These are phyloP conservation scores for Citrullus amarus DNA, from an alignment of 306 rosid species.

Conservation along the genomic window DNA sequence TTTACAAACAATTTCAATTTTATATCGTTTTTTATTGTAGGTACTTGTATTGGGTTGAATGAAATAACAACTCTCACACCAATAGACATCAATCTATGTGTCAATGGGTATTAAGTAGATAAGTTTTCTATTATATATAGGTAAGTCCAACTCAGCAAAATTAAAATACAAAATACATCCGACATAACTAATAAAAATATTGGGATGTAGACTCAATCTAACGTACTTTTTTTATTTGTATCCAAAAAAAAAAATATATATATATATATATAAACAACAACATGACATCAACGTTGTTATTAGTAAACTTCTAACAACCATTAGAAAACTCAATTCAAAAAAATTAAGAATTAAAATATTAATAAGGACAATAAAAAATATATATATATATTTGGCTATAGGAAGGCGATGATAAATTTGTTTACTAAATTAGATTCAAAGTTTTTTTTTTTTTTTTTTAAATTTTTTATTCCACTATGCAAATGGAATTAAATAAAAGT, in stretches of 20 bases:
- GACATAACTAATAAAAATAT: neutral
- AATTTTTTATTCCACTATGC: neutral
- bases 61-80: neutral
- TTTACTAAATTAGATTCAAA: neutral
- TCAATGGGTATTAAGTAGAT: neutral
- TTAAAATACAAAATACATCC: neutral
- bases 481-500: neutral
- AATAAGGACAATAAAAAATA: neutral
- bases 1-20: too few relatives aligned
- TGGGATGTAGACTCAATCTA: neutral
- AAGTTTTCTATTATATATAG: neutral
- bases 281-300: neutral
- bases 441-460: neutral
- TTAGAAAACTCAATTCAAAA: neutral
- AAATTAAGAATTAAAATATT: neutral
- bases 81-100: neutral
- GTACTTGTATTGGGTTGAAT: neutral
- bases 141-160: neutral
- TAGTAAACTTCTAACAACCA: too few relatives aligned
- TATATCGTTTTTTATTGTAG: neutral
- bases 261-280: too few relatives aligned
- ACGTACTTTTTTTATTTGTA: neutral
- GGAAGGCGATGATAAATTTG: neutral
- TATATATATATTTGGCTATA: too few relatives aligned
- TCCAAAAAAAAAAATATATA: too few relatives aligned